A percentile compares a stretch with the other conserved stretches of the same genome.
phyloP scores from a whole-genome alignment of 2,329 filamentous ascomycete genomes.

The Xylariaceae sp. region DNA sequence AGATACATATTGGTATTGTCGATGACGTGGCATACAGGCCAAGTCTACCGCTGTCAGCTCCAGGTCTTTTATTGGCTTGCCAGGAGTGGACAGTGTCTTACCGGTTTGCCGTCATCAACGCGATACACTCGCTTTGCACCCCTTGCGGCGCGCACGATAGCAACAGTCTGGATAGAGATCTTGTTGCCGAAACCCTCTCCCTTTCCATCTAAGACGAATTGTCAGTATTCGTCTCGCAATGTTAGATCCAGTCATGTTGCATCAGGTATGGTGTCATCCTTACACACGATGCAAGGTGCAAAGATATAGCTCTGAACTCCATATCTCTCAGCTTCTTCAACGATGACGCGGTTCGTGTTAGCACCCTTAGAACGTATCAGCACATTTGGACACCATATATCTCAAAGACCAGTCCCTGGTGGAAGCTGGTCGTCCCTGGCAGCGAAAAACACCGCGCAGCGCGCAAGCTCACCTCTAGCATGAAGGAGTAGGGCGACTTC shows the following conservation, averaged over 20 bases:
- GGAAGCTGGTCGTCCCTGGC: too few relatives aligned
- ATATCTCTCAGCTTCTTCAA: slow-evolving; percentile 36
- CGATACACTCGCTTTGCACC: slow-evolving; percentile 35
- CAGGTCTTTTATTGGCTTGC: not conserved
- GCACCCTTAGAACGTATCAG: slow-evolving; percentile 28
- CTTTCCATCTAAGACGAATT: slow-evolving; percentile 31
- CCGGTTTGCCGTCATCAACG: slow-evolving; percentile 33
- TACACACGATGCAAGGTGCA: slow-evolving; percentile 48
- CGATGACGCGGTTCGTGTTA: slow-evolving; percentile 36
- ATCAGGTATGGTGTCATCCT: too few relatives aligned
- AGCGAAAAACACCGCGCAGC: too few relatives aligned
- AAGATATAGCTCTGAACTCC: slow-evolving; percentile 50
- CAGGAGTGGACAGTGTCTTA: slow-evolving; percentile 14
- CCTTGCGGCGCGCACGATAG: slow-evolving; percentile 42
- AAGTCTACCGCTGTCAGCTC: slow-evolving; percentile 29
- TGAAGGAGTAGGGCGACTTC: slow-evolving; percentile 13
- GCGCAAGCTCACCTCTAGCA: slow-evolving; percentile 27
- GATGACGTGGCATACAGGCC: slow-evolving; percentile 49
- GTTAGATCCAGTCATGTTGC: too few relatives aligned
- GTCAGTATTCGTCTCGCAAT: too few relatives aligned
- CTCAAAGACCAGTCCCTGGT: too few relatives aligned
- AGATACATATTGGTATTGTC: slow-evolving; percentile 46
- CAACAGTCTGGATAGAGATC: slow-evolving; percentile 48
- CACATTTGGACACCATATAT: too few relatives aligned
- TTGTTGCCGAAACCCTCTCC: slow-evolving; percentile 46